Evolutionary conservation across 2,329 filamentous ascomycete species (phyloP).

Genomic region (Colletotrichum sp.): DNA sequence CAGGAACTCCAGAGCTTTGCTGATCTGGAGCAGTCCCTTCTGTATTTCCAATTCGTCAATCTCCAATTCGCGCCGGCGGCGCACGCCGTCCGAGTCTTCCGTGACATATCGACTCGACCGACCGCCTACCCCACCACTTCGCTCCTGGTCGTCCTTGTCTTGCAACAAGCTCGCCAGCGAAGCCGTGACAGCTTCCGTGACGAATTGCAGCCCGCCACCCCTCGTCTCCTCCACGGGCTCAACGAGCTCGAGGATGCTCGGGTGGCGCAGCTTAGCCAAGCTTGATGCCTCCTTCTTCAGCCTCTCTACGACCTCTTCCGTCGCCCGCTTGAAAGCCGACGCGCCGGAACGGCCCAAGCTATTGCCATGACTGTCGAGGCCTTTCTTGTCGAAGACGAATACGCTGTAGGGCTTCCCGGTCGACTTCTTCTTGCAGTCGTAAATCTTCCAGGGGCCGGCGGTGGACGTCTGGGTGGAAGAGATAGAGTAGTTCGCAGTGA

Average conservation of each 20-base stretch:
- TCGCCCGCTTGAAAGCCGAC: conserved; percentile 75
- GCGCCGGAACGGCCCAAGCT: conserved; percentile 68
- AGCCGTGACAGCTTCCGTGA: conserved; percentile 88
- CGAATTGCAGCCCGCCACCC: conserved; percentile 91
- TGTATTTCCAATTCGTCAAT: conserved; percentile 98
- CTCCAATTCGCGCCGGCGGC: conserved; percentile 80
- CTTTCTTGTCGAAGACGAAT: conserved; percentile 93
- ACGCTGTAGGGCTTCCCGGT: conserved; percentile 89
- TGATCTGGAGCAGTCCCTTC: conserved; percentile 91
- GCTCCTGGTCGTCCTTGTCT: conserved; percentile 90
- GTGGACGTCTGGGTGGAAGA: conserved; percentile 76
- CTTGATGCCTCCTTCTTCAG: conserved; percentile 91
- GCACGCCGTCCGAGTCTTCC: conserved; percentile 77
- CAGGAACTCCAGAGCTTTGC: conserved; percentile 91
- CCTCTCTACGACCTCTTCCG: conserved; percentile 90
- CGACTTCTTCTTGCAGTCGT: conserved; percentile 96
- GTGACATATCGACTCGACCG: conserved; percentile 80
- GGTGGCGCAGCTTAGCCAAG: conserved; percentile 86
- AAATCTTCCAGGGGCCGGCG: conserved; percentile 95
- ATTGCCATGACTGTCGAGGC: conserved; percentile 72
- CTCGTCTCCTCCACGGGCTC: conserved; percentile 96
- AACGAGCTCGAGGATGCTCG: conserved; percentile 88
- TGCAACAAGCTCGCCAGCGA: conserved; percentile 82
- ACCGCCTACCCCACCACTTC: conserved; percentile 69
- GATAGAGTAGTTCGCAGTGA: conserved; percentile 88